Evolutionary conservation across 306 rosid species (phyloP).

Genomic region (Inga laurina): DNA sequence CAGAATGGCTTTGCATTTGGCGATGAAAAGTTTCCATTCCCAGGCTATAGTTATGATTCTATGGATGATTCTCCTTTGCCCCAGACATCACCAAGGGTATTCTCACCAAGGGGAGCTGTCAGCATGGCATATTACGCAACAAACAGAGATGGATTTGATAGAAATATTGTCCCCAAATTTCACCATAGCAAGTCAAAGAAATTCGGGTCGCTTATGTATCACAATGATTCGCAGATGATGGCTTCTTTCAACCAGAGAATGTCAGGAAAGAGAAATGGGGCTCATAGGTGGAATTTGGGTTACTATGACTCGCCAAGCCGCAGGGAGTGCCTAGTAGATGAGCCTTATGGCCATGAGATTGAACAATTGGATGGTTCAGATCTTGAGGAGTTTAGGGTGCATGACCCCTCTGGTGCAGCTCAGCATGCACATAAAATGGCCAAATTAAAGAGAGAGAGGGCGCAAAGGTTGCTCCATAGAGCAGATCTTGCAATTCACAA

Average conservation of each 20-base stretch:
- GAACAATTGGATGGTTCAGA: conserved; percentile 57
- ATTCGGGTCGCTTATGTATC: conserved; percentile 40
- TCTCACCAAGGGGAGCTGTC: conserved; percentile 56
- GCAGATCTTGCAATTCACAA: conserved; percentile 80
- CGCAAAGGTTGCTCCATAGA: conserved; percentile 58
- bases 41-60: conserved; percentile 60
- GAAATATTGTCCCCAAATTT: conserved; percentile 44
- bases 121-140: conserved; percentile 34
- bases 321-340: conserved; percentile 43
- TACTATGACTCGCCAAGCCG: conserved; percentile 48
- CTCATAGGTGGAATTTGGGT: conserved; percentile 46
- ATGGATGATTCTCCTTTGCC: conserved; percentile 67
- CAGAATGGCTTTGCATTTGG: conserved; percentile 52
- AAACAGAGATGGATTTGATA: conserved; percentile 47
- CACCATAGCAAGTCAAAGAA: conserved; percentile 57
- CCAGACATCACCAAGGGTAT: conserved; percentile 51
- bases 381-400: conserved; percentile 57
- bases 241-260: conserved; percentile 43
- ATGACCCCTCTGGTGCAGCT: conserved; percentile 66
- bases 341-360: conserved; percentile 42
- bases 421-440: conserved; percentile 62
- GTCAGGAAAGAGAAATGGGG: conserved; percentile 55
- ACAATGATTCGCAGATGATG: conserved; percentile 41
- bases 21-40: conserved; percentile 52
- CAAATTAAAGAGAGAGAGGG: conserved; percentile 59